Evolutionary conservation across 495 filamentous ascomycete species (phyloP).

Genomic region (Immersiella caudata): DNA sequence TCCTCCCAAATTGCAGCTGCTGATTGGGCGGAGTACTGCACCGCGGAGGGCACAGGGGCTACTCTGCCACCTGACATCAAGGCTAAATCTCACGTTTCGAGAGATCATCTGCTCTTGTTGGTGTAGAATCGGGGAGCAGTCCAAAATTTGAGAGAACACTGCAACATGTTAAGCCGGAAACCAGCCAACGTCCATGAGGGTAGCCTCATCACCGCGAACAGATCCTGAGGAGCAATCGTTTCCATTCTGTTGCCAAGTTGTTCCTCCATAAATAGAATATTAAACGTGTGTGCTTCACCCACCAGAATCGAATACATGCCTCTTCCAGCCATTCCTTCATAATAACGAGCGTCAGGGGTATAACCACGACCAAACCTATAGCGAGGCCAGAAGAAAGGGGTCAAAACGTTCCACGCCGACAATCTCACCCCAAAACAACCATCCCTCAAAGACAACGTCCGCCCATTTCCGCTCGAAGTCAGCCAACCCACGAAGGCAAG

Average conservation of each 20-base stretch:
- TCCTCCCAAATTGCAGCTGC: no score
- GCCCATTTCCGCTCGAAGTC: no score
- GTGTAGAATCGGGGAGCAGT: no score
- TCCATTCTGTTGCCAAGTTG: neutral
- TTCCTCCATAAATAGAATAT: neutral
- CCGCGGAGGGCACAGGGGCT: no score
- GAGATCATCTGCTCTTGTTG: no score
- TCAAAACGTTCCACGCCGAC: neutral
- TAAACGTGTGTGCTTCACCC: neutral
- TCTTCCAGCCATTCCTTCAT: neutral
- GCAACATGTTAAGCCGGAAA: neutral
- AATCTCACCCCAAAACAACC: neutral
- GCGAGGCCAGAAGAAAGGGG: neutral
- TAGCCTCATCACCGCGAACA: neutral
- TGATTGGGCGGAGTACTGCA: no score
- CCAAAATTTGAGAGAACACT: no score
- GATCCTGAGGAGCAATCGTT: neutral
- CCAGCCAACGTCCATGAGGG: neutral
- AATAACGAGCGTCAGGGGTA: neutral
- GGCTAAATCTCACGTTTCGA: no score
- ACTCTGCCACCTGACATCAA: no score
- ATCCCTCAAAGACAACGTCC: neutral
- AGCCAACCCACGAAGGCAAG: no score
- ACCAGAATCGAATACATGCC: neutral
- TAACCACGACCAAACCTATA: neutral